Conservation (phyloP, 441 rosid species). For the Mallotus japonicus region DNA sequence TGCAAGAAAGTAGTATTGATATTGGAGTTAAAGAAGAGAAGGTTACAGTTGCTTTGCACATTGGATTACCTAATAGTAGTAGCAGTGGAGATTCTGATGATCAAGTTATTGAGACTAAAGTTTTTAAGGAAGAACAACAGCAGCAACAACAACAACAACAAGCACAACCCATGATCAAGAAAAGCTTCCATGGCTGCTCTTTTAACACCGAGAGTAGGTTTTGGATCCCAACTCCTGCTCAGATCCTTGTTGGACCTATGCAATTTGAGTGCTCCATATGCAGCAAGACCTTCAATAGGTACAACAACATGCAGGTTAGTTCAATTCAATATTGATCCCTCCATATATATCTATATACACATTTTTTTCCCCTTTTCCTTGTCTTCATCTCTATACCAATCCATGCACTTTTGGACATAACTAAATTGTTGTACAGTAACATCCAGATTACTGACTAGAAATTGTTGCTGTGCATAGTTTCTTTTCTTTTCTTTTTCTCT, state of each 20-base stretch:
- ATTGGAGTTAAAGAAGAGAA: conserved; percentile 30
- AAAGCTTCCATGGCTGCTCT: conserved; percentile 38
- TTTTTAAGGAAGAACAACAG: neutral
- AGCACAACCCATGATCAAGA: conserved; percentile 20
- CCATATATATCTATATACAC: neutral
- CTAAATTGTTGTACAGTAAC: neutral
- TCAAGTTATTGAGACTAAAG: conserved; percentile 30
- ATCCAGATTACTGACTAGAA: neutral
- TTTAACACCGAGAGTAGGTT: conserved; percentile 58
- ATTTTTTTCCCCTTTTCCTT: neutral
- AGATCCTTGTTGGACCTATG: conserved; percentile 91
- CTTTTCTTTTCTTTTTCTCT: neutral
- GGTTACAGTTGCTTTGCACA: conserved; percentile 71
- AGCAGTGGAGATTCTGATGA: conserved; percentile 18
- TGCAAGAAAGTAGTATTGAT: conserved; percentile 17
- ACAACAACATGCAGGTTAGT: conserved; percentile 96
- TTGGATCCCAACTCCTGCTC: conserved; percentile 92
- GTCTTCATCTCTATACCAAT: neutral
- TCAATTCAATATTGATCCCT: neutral
- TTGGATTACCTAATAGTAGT: conserved; percentile 62
- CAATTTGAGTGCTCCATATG: conserved; percentile 85
- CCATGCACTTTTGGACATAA: neutral
- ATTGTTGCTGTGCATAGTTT: conserved; percentile 3
- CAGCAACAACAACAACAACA: neutral
- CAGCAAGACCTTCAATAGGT: conserved; percentile 89